These are phyloP conservation scores for Penicillium sp. DNA, from an alignment of 2,329 filamentous ascomycete genomes.

Conservation along the genomic window DNA sequence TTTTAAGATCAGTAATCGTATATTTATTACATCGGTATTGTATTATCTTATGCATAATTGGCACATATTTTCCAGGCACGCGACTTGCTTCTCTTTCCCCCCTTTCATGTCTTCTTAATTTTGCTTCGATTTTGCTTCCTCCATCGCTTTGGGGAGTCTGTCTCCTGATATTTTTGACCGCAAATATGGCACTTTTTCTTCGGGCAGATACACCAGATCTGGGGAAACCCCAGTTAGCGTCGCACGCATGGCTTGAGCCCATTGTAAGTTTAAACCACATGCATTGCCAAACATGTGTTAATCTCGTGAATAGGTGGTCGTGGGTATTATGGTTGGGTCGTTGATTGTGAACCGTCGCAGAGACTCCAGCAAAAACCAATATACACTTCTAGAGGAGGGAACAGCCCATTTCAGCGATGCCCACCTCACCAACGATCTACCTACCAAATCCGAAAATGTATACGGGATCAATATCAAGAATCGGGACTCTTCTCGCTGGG, in stretches of 20 bases:
- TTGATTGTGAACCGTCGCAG: slow-evolving; percentile 50
- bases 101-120: too few species aligned
- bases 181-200: neutral
- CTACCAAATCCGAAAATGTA: slow-evolving; percentile 28
- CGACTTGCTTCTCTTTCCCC: too few species aligned
- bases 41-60: too few species aligned
- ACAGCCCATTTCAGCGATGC: slow-evolving; percentile 36
- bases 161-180: neutral
- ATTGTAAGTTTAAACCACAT: slow-evolving; percentile 26
- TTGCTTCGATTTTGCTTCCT: neutral
- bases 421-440: slow-evolving; percentile 49
- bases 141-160: neutral
- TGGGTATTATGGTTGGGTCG: slow-evolving; percentile 50
- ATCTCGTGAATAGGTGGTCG: slow-evolving; percentile 44
- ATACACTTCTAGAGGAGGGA: slow-evolving; percentile 14
- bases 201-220: slow-evolving; percentile 23
- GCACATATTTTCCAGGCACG: too few species aligned
- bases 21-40: too few species aligned
- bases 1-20: too few species aligned
- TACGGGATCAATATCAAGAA: slow-evolving; percentile 51
- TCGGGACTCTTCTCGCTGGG: slow-evolving; percentile 62
- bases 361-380: slow-evolving; percentile 34
- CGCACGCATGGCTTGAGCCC: slow-evolving; percentile 37
- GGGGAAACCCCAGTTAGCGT: slow-evolving; percentile 38
- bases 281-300: neutral